Evolutionary conservation across 2,329 filamentous ascomycete species (phyloP).

Genomic region (Talaromyces sp.): DNA sequence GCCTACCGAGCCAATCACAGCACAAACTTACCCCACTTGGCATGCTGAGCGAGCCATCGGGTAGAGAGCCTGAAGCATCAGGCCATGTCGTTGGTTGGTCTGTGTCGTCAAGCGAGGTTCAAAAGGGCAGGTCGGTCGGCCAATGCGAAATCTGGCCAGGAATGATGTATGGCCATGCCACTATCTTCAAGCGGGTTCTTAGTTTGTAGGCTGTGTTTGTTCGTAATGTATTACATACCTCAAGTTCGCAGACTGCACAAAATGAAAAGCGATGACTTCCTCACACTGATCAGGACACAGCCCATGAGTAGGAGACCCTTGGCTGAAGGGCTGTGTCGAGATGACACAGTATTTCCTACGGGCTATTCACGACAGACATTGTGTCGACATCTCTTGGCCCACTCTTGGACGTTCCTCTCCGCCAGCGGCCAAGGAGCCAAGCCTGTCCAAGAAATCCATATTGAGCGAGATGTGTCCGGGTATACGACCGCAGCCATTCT

Average conservation of each 20-base stretch:
- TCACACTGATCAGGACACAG: neutral
- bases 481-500: slow-evolving; percentile 1
- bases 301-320: neutral
- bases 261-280: neutral
- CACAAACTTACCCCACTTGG: neutral
- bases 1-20: slow-evolving; percentile 11
- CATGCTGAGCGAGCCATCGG: neutral
- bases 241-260: neutral
- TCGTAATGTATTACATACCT: neutral
- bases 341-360: neutral
- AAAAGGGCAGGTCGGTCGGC: neutral
- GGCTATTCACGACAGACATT: neutral
- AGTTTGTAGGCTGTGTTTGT: neutral
- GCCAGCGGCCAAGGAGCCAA: slow-evolving; percentile 15
- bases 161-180: neutral
- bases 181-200: neutral
- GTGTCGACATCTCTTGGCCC: slow-evolving; percentile 10
- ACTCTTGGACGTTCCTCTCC: slow-evolving; percentile 14
- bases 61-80: neutral
- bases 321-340: neutral
- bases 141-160: neutral
- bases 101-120: neutral
- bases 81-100: neutral
- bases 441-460: slow-evolving; percentile 8
- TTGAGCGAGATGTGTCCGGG: neutral